A percentile compares a stretch with the other conserved stretches of the same genome.
phyloP scores from a whole-genome alignment of 805 yeast genomes.

The Kregervanrija fluxuum region DNA sequence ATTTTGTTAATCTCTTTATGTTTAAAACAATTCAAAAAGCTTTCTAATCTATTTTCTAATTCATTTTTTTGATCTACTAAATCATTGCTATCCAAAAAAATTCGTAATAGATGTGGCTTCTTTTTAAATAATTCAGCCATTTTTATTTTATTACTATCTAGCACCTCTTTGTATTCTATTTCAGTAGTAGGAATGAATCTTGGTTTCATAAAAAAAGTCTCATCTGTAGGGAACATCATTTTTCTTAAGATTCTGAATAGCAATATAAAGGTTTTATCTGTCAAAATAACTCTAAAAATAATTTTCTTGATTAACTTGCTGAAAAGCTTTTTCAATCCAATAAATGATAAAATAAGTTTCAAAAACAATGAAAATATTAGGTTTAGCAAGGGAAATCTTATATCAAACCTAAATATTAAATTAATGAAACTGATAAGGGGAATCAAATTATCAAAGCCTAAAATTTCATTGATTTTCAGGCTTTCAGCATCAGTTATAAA shows the following conservation, averaged over 20 bases:
- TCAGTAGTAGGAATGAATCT: conserved; percentile 25
- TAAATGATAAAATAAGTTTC: neutral
- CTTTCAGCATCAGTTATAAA: no score
- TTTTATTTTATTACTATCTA: conserved; percentile 9
- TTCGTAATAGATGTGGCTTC: neutral
- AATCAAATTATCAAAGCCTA: conserved; percentile 6
- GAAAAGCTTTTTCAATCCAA: conserved; percentile 3
- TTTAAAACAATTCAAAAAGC: conserved; percentile 2
- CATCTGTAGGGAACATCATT: conserved; percentile 24
- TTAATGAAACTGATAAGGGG: conserved; percentile 4
- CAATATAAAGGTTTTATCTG: conserved; percentile 8
- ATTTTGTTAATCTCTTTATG: conserved; percentile 6
- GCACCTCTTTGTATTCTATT: conserved; percentile 18
- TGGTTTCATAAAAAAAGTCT: conserved; percentile 19
- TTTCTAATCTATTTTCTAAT: conserved; percentile 1
- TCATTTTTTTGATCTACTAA: neutral
- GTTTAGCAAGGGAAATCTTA: conserved; percentile 5
- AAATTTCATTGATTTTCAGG: neutral
- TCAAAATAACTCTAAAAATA: conserved; percentile 17
- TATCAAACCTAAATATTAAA: neutral
- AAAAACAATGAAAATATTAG: conserved; percentile 3
- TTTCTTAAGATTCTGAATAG: conserved; percentile 17
- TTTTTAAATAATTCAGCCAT: conserved; percentile 1
- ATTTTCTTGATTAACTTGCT: conserved; percentile 22
- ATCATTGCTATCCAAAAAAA: neutral